Conservation (phyloP, 805 yeast genomes). For the Wickerhamiella cacticola region DNA sequence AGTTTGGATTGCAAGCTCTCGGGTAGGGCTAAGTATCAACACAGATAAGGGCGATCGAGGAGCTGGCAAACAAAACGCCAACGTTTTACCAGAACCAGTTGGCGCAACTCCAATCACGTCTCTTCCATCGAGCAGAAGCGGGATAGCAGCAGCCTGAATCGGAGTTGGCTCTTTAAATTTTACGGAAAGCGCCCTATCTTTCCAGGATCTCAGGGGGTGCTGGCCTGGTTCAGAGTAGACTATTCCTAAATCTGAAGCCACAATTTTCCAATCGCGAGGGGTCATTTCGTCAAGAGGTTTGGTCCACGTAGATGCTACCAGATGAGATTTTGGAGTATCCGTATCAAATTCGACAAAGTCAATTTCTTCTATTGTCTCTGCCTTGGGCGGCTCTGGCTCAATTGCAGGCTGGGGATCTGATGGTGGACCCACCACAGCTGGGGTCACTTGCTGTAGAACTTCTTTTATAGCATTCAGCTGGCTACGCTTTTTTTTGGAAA, state of each 20-base stretch:
- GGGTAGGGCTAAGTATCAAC: conserved; percentile 75
- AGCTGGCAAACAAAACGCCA: conserved; percentile 24
- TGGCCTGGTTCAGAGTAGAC: conserved; percentile 28
- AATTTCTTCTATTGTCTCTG: background rate
- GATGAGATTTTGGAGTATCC: background rate
- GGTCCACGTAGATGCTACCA: conserved; percentile 40
- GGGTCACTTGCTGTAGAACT: background rate
- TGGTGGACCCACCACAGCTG: too few species aligned
- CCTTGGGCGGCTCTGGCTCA: conserved; percentile 12
- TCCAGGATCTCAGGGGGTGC: conserved; percentile 62
- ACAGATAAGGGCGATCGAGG: conserved; percentile 49
- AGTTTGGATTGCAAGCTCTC: conserved; percentile 87
- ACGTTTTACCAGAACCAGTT: conserved; percentile 93
- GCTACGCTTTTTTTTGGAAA: conserved; percentile 12
- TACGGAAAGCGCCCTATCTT: conserved; percentile 34
- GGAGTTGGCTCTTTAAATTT: conserved; percentile 69
- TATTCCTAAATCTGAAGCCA: conserved; percentile 67
- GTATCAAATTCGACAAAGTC: background rate
- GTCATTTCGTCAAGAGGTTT: conserved; percentile 58
- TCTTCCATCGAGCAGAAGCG: conserved; percentile 44
- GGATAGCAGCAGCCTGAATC: conserved; percentile 80
- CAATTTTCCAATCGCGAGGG: conserved; percentile 77
- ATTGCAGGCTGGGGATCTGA: too few species aligned
- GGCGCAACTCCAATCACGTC: conserved; percentile 88
- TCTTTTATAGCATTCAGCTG: conserved; percentile 19